Evolutionary conservation across 2,329 filamentous ascomycete genomes (phyloP), one percentile per base, ranked within the genome.

Genomic region (Colletotrichum agaves): DNA sequence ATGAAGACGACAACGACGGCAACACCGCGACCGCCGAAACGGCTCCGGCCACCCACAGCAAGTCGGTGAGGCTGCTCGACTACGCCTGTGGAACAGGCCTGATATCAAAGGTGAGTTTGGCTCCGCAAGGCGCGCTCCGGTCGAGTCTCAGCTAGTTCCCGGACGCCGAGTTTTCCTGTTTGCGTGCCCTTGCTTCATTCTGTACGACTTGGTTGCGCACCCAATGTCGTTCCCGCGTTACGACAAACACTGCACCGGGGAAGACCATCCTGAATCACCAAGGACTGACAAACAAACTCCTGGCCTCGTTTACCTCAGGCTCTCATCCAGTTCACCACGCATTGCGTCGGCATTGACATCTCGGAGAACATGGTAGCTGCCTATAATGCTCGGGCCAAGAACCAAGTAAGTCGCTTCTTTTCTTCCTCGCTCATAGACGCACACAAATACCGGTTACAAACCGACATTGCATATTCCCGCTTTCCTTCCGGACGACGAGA

Each of bases 41-140:
- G 19, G n/a, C n/a, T 7, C 37, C 39, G 53, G 60, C 31, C 23
- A n/a, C 44, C 12, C n/a, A 37, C 13, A 39, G 31, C 39, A 63
- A 23, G 53, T 33, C 39, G 6, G 81, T 88, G 46, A 84, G 85
- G 50, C 78, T 93, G 19, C 81, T 94, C 2, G 92, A 94, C 75
- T 94, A 94, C 77, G 92, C 92, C 15, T 94, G 91, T 74, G 92
- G 92, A 8, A 90, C 90, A 5, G 91, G 91, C 2, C 78, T 87
- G 61, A 82, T 92, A 70, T 90, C 90, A 12, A 83, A 85, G 76
- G 90, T 91, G 75, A 71, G 83, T 78, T 19, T 49, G 39, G 8
- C 6, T 7, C 27, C 27, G 27, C 8, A 7, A 7, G 27, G 6
- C 27, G 27, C 8, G 27, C 27, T 27, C 52, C 44, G 17, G 19